These are phyloP conservation scores for Colletotrichum lentis DNA, from an alignment of 2,329 filamentous ascomycete species.

Conservation along the genomic window DNA sequence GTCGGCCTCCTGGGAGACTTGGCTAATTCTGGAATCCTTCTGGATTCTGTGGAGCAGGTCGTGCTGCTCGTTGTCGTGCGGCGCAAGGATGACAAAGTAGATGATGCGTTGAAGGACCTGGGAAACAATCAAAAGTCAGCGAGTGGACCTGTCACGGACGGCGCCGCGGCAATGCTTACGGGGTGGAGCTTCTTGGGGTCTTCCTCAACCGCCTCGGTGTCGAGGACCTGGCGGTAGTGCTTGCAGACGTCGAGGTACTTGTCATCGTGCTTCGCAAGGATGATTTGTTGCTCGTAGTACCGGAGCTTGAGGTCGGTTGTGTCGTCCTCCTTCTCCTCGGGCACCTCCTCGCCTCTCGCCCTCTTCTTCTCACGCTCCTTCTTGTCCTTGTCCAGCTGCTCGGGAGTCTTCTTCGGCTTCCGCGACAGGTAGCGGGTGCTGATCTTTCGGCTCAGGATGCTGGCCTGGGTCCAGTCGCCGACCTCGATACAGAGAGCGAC, in stretches of 20 bases:
- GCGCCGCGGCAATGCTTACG: slow-evolving; percentile 61
- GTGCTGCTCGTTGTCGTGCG: slow-evolving; percentile 98
- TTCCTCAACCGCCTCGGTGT: slow-evolving; percentile 94
- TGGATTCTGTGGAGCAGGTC: slow-evolving; percentile 94
- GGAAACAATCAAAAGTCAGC: neutral
- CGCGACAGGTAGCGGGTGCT: slow-evolving; percentile 90
- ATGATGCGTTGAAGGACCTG: slow-evolving; percentile 93
- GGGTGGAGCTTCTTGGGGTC: slow-evolving; percentile 85
- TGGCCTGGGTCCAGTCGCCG: slow-evolving; percentile 94
- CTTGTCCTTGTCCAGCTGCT: slow-evolving; percentile 89
- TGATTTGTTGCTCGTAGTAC: slow-evolving; percentile 98
- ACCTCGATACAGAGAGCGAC: slow-evolving; percentile 94
- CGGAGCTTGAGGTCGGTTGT: slow-evolving; percentile 94
- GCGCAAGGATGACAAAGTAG: slow-evolving; percentile 95
- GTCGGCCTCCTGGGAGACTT: slow-evolving; percentile 81
- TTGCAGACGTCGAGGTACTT: slow-evolving; percentile 99
- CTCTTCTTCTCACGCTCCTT: slow-evolving; percentile 89
- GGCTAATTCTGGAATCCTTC: slow-evolving; percentile 80
- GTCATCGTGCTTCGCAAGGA: slow-evolving; percentile 92
- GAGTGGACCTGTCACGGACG: neutral
- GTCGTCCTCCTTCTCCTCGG: slow-evolving; percentile 82
- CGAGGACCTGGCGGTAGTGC: slow-evolving; percentile 94
- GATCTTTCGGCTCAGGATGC: slow-evolving; percentile 94
- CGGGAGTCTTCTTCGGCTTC: slow-evolving; percentile 88
- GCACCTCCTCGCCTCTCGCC: slow-evolving; percentile 79